Percentiles rank a stretch among this genome's conserved stretches.
These are phyloP conservation scores for Pseudogymnoascus sp. DNA, from an alignment of 2,329 filamentous ascomycete genomes.

Conservation along the genomic window DNA sequence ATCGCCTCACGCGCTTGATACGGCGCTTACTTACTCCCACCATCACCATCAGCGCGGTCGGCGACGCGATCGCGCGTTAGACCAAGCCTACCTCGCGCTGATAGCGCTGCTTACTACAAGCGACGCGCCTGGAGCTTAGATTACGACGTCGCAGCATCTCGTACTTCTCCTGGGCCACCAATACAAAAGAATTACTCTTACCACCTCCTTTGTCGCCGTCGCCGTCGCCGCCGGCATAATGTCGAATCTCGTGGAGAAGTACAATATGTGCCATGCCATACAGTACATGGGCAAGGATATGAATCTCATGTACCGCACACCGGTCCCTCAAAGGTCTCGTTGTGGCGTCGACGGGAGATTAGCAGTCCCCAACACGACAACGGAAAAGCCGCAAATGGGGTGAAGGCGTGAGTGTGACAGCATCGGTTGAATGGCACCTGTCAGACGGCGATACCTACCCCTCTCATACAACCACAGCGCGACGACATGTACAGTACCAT, in stretches of 20 bases:
- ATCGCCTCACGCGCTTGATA: not conserved
- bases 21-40: not conserved
- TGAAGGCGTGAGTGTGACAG: not conserved
- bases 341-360: not conserved
- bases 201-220: not conserved
- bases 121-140: constrained; percentile 61
- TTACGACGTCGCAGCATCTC: constrained; percentile 63
- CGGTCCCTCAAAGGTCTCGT: not conserved
- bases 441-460: not conserved
- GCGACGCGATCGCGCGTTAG: not conserved
- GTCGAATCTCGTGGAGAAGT: not conserved
- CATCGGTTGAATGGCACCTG: not conserved
- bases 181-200: constrained; percentile 54
- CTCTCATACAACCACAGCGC: not conserved
- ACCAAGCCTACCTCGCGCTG: not conserved
- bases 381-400: not conserved
- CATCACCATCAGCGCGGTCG: not conserved
- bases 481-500: not conserved
- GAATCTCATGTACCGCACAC: not conserved
- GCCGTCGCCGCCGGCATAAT: not conserved
- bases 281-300: not conserved
- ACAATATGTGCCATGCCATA: not conserved
- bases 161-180: constrained; percentile 62
- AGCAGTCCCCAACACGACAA: not conserved
- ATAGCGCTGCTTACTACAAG: constrained; percentile 47